Evolutionary conservation across 2,329 filamentous ascomycete species (phyloP).

Genomic region (Pseudocercospora musae): DNA sequence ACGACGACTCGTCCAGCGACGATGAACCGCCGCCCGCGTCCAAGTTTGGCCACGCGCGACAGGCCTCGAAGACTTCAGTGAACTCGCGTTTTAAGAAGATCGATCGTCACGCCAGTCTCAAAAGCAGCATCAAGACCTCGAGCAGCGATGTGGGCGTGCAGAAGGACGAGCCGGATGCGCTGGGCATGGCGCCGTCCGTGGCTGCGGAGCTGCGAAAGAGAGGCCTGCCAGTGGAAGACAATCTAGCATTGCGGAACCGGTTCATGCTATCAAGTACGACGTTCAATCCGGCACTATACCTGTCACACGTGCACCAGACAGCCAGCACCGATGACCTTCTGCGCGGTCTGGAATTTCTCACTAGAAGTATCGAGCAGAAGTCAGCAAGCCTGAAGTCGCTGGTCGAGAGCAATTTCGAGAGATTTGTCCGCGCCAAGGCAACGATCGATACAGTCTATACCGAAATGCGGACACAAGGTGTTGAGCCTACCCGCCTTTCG

Average conservation of each 20-base stretch:
- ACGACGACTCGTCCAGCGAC: slow-evolving; percentile 37
- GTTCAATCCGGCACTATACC: slow-evolving; percentile 87
- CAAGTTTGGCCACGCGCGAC: slow-evolving; percentile 31
- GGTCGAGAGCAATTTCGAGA: slow-evolving; percentile 96
- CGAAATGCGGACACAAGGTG: slow-evolving; percentile 81
- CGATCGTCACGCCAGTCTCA: slow-evolving; percentile 68
- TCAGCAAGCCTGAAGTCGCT: slow-evolving; percentile 93
- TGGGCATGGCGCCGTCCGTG: slow-evolving; percentile 86
- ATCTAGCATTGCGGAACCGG: slow-evolving; percentile 68
- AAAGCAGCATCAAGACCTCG: slow-evolving; percentile 61
- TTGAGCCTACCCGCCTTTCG: slow-evolving; percentile 34
- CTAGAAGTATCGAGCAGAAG: slow-evolving; percentile 93
- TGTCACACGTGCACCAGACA: slow-evolving; percentile 84
- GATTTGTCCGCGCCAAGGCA: slow-evolving; percentile 94
- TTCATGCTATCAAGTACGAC: slow-evolving; percentile 94
- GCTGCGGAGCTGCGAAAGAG: slow-evolving; percentile 72
- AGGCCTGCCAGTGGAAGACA: slow-evolving; percentile 80
- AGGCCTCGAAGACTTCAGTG: slow-evolving; percentile 12
- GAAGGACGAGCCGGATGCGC: slow-evolving; percentile 86
- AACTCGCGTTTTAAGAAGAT: slow-evolving; percentile 71
- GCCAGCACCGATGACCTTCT: slow-evolving; percentile 80
- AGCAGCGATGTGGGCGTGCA: slow-evolving; percentile 72
- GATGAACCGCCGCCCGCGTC: slow-evolving; percentile 35
- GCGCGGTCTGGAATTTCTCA: slow-evolving; percentile 78
- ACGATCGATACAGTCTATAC: slow-evolving; percentile 99